These are phyloP conservation scores for Phytophthora crassamura DNA, from an alignment of 352 stramenopile species.

Conservation along the genomic window DNA sequence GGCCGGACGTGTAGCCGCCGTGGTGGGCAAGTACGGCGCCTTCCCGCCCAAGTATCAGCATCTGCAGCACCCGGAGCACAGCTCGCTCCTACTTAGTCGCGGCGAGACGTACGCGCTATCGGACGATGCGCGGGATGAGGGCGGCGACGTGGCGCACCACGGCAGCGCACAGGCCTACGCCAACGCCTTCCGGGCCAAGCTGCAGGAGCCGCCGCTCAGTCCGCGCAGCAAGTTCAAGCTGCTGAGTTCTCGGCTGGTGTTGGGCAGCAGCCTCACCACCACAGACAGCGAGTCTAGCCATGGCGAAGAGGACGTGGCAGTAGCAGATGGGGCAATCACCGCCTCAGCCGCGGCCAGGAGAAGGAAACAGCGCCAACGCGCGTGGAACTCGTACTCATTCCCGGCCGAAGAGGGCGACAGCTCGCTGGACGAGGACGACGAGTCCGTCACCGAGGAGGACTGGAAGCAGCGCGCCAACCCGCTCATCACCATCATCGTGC, in stretches of 20 bases:
- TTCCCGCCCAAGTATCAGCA: constrained; percentile 43
- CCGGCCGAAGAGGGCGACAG: constrained; percentile 27
- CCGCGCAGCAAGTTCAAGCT: constrained; percentile 74
- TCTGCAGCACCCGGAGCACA: constrained; percentile 40
- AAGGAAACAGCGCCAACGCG: constrained; percentile 14
- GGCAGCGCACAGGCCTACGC: constrained; percentile 61
- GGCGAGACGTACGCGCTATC: constrained; percentile 68
- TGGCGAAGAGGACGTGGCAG: constrained; percentile 18
- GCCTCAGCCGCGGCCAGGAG: not conserved
- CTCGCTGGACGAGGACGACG: constrained; percentile 47
- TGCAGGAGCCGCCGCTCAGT: constrained; percentile 74
- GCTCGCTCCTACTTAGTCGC: constrained; percentile 50
- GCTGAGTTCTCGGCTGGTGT: constrained; percentile 39
- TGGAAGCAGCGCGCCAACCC: constrained; percentile 72
- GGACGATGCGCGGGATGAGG: constrained; percentile 45
- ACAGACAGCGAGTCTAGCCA: constrained; percentile 29
- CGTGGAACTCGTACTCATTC: constrained; percentile 38
- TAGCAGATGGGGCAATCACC: not conserved
- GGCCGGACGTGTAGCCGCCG: constrained; percentile 32
- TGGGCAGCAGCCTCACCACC: constrained; percentile 30
- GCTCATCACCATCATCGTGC: constrained; percentile 76
- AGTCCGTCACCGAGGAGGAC: constrained; percentile 64
- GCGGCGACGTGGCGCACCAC: constrained; percentile 23
- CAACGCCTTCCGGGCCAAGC: constrained; percentile 72
- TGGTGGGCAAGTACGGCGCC: constrained; percentile 42